Conservation (phyloP, 2,329 filamentous ascomycete species). For the Thielaviopsis cerberus region DNA sequence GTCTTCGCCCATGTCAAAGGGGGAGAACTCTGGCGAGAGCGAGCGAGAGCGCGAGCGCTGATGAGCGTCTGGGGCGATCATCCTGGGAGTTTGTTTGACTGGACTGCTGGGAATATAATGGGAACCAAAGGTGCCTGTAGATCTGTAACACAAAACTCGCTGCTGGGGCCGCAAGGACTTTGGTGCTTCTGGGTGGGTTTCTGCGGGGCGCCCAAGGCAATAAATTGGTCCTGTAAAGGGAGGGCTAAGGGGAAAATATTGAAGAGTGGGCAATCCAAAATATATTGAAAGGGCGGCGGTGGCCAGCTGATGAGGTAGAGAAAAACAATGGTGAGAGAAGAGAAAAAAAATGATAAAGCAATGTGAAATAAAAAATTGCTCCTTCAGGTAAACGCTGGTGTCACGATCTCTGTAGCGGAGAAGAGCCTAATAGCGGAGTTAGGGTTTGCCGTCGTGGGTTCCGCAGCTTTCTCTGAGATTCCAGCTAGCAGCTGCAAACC, state of each 20-base stretch:
- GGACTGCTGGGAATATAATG: not conserved
- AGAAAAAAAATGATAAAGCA: not conserved
- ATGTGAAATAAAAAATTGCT: not conserved
- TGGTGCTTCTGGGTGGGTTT: not conserved
- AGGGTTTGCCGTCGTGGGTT: not conserved
- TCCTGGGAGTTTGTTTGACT: not conserved
- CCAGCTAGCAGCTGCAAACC: not conserved
- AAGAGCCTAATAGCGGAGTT: not conserved
- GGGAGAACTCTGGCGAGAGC: constrained; percentile 26
- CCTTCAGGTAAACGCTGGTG: not conserved
- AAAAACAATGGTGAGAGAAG: not conserved
- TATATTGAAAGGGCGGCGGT: not conserved
- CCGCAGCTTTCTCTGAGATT: not conserved
- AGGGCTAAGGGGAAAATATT: not conserved
- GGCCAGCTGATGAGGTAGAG: not conserved
- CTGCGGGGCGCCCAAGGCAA: constrained; percentile 2
- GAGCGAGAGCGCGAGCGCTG: not conserved
- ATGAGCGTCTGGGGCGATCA: not conserved
- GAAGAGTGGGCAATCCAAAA: not conserved
- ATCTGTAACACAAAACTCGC: not conserved
- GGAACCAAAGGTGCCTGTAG: not conserved
- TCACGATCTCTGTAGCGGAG: not conserved
- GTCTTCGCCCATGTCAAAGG: constrained; percentile 33
- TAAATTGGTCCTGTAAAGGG: not conserved
- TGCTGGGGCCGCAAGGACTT: not conserved